Percentiles rank a stretch among this genome's conserved stretches.
Evolutionary conservation across 768 basidiomycete genomes (phyloP).

Genomic region (Collybia nuda): DNA sequence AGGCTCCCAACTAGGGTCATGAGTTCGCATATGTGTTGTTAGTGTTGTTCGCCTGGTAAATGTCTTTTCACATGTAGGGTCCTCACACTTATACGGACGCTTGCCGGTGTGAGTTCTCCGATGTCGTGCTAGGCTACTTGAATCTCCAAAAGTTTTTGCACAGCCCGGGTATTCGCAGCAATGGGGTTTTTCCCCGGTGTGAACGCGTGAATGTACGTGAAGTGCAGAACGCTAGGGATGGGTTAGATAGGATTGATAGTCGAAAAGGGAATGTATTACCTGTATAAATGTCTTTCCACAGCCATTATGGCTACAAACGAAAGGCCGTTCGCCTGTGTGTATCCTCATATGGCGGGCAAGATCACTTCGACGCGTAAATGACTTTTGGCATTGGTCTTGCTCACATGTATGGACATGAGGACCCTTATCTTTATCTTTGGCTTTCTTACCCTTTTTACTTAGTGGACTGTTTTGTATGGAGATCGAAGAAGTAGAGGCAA

Average conservation of each 20-base stretch:
- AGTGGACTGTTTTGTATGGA: constrained; percentile 21
- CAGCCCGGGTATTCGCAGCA: constrained; percentile 88
- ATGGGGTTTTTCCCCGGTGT: constrained; percentile 93
- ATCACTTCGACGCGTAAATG: constrained; percentile 83
- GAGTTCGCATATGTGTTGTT: constrained; percentile 85
- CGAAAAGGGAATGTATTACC: constrained; percentile 36
- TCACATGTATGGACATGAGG: constrained; percentile 64
- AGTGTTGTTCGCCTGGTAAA: constrained; percentile 85
- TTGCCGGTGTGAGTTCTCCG: constrained; percentile 87
- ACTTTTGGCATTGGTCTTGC: constrained; percentile 72
- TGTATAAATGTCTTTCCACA: constrained; percentile 94
- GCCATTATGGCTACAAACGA: constrained; percentile 65
- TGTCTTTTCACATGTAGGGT: constrained; percentile 80
- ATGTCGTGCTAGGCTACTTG: constrained; percentile 89
- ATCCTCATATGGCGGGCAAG: constrained; percentile 84
- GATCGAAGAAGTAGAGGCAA: constrained; percentile 53
- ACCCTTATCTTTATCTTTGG: constrained; percentile 43
- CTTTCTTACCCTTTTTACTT: constrained; percentile 36
- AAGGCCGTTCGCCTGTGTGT: constrained; percentile 89
- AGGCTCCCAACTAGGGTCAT: constrained; percentile 83
- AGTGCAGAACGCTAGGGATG: constrained; percentile 75
- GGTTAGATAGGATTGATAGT: constrained; percentile 12
- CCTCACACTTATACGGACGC: constrained; percentile 84
- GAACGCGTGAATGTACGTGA: constrained; percentile 85
- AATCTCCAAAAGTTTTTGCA: constrained; percentile 87